phyloP scores from a whole-genome alignment of 129 eudicot species.

The Pulicaria dysenterica region DNA sequence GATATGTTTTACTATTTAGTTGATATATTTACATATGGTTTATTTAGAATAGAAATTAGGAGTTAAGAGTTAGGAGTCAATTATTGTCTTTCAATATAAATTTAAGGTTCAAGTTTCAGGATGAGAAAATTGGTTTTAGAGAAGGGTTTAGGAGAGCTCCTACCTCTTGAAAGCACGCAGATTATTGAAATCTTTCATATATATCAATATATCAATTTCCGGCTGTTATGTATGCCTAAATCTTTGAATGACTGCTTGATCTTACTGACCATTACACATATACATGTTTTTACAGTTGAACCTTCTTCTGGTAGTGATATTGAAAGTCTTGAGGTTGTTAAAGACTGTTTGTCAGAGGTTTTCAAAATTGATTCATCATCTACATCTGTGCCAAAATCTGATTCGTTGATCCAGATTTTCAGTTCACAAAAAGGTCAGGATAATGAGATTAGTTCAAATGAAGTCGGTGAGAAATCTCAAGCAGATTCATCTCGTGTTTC shows the following conservation, averaged over 20 bases:
- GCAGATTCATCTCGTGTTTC: conserved; percentile 49
- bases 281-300: conserved; percentile 60
- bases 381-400: conserved; percentile 40
- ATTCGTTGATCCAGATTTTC: conserved; percentile 63
- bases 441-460: conserved; percentile 34
- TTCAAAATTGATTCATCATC: conserved; percentile 57
- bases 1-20: no score
- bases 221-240: conserved; percentile 9
- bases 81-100: no score
- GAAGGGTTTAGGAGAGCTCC: no score
- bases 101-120: no score
- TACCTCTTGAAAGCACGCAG: no score
- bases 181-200: no score
- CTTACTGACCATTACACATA: conserved; percentile 12
- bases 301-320: conserved; percentile 67
- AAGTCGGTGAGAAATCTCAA: conserved; percentile 27
- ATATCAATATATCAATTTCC: neutral
- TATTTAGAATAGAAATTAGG: no score
- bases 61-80: no score
- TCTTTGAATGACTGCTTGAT: neutral
- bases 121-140: no score
- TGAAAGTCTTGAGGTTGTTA: conserved; percentile 87
- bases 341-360: conserved; percentile 75
- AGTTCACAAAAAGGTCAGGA: conserved; percentile 35
- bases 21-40: no score